These are phyloP conservation scores for Fusarium burgessii DNA, from an alignment of 2,329 filamentous ascomycete species.

Conservation along the genomic window DNA sequence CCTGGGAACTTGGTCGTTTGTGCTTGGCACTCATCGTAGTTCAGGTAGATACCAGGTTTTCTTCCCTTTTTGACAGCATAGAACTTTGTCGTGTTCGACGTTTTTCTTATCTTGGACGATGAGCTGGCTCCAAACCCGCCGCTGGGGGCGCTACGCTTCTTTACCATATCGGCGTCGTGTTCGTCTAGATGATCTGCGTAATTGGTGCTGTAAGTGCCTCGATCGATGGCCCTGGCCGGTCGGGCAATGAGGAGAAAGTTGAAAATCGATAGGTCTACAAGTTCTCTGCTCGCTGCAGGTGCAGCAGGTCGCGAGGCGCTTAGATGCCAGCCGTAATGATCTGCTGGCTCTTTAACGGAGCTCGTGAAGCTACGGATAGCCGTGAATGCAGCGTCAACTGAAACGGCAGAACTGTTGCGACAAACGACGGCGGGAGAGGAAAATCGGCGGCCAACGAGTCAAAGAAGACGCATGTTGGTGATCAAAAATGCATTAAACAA, in stretches of 20 bases:
- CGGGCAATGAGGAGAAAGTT: constrained; percentile 36
- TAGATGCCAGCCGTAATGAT: constrained; percentile 16
- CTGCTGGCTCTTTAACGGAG: constrained; percentile 14
- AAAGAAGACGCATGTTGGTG: constrained; percentile 46
- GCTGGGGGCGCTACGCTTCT: constrained; percentile 47
- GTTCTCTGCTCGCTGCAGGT: constrained; percentile 26
- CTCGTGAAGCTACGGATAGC: constrained; percentile 28
- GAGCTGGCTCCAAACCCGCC: constrained; percentile 27
- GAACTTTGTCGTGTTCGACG: constrained; percentile 65
- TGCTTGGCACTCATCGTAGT: constrained; percentile 70
- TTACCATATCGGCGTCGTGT: constrained; percentile 45
- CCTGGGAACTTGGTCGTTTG: constrained; percentile 72
- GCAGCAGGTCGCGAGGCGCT: constrained; percentile 25
- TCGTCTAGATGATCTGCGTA: constrained; percentile 7
- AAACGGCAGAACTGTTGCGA: constrained; percentile 8
- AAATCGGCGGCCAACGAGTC: constrained; percentile 42
- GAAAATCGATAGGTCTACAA: constrained; percentile 41
- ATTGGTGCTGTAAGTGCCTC: constrained; percentile 8
- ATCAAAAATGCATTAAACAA: constrained; percentile 12
- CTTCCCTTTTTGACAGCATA: constrained; percentile 72
- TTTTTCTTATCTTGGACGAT: constrained; percentile 61
- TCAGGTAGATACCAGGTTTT: constrained; percentile 70
- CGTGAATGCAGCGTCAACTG: constrained; percentile 23
- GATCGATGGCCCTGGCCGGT: constrained; percentile 13
- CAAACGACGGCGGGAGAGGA: constrained; percentile 42